Percentiles rank a stretch among this genome's conserved stretches.
Conservation (phyloP, 345 rosid genomes). For the Euclidium syriacum region DNA sequence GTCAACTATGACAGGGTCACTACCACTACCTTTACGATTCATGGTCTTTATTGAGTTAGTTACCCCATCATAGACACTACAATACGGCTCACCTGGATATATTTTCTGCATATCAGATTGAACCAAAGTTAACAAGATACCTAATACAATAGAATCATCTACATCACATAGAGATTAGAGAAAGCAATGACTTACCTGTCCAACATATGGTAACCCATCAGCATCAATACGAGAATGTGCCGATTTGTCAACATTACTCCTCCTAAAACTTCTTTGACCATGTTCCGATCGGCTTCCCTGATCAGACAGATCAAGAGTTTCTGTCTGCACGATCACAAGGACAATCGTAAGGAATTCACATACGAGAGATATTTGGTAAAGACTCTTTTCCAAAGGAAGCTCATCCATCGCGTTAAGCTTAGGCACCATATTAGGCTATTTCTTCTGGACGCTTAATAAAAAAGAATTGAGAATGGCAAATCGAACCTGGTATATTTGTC, state of each 20-base stretch:
- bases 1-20: slow-evolving; percentile 72
- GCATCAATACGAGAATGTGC: slow-evolving; percentile 56
- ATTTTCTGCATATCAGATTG: slow-evolving; percentile 45
- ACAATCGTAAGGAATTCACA: neutral
- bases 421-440: slow-evolving; percentile 4
- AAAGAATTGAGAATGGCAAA: slow-evolving; percentile 1
- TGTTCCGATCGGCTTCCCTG: slow-evolving; percentile 42
- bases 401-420: neutral
- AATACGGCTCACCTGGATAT: slow-evolving; percentile 65
- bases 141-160: neutral
- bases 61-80: slow-evolving; percentile 53
- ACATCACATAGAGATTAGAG: neutral
- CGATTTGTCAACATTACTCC: slow-evolving; percentile 48
- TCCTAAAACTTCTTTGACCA: slow-evolving; percentile 46
- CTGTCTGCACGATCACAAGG: slow-evolving; percentile 53
- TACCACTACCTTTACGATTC: slow-evolving; percentile 67
- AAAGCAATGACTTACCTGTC: slow-evolving; percentile 56
- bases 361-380: neutral
- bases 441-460: neutral
- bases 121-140: neutral
- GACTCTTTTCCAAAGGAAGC: neutral
- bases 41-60: slow-evolving; percentile 35
- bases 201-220: slow-evolving; percentile 92
- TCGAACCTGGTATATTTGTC: slow-evolving; percentile 92
- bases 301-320: slow-evolving; percentile 72